A percentile compares a stretch with the other conserved stretches of the same genome.
Evolutionary conservation across 305 asterid genomes (phyloP).

Genomic region (Solanum hybrid): DNA sequence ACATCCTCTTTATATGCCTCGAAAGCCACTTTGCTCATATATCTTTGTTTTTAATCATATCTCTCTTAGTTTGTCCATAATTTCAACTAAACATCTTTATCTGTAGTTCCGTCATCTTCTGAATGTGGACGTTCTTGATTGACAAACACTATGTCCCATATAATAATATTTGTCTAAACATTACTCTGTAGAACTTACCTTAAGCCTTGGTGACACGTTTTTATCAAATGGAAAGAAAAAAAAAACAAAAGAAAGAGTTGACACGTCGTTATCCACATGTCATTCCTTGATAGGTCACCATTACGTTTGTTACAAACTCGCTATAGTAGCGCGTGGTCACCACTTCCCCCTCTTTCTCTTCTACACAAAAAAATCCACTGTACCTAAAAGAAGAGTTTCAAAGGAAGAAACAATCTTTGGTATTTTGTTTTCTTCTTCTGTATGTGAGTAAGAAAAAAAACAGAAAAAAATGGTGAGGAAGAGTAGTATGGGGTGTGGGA

Average conservation of each 20-base stretch:
- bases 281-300: background rate
- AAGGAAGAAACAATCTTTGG: background rate
- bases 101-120: fast-evolving
- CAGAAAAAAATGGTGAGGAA: background rate
- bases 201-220: background rate
- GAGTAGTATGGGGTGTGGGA: background rate
- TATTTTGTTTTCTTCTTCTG: no score
- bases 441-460: background rate
- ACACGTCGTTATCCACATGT: background rate
- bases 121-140: background rate
- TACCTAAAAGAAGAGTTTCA: background rate
- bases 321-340: background rate
- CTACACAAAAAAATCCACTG: background rate
- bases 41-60: no score
- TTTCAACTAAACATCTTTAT: no score
- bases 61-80: no score
- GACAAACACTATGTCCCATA: background rate
- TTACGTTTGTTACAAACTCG: background rate
- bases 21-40: fast-evolving
- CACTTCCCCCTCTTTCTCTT: background rate
- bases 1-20: background rate
- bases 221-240: background rate
- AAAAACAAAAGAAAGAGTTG: background rate
- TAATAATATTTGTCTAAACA: background rate
- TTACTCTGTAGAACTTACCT: background rate